A percentile compares a stretch with the other conserved stretches of the same genome.
phyloP scores from a whole-genome alignment of 306 rosid genomes.

The Cicer judaicum region DNA sequence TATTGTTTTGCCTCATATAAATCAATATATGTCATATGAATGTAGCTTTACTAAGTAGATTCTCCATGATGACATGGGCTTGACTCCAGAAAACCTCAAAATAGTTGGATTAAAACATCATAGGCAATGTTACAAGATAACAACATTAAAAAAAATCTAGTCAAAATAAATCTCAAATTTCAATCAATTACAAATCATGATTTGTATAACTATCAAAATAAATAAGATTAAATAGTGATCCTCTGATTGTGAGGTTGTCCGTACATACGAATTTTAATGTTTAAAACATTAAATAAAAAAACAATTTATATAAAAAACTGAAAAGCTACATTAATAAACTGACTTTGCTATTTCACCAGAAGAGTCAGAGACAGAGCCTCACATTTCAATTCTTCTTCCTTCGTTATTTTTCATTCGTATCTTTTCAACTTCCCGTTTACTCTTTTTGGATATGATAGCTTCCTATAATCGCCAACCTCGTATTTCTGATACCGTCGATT shows the following conservation, averaged over 20 bases:
- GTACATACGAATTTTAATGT: too few species aligned
- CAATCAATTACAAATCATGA: too few species aligned
- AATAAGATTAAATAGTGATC: too few species aligned
- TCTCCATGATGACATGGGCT: slow-evolving; percentile 73
- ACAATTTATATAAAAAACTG: too few species aligned
- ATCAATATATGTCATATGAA: slow-evolving; percentile 58
- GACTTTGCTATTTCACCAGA: not conserved
- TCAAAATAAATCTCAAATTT: too few species aligned
- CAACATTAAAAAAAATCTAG: not conserved
- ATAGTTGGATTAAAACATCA: slow-evolving; percentile 59
- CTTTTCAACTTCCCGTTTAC: not conserved
- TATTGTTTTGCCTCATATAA: slow-evolving; percentile 47
- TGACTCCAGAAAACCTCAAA: slow-evolving; percentile 64
- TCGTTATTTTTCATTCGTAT: not conserved
- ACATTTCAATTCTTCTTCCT: not conserved
- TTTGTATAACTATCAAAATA: too few species aligned
- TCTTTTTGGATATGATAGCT: slow-evolving; percentile 59
- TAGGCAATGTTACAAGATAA: not conserved
- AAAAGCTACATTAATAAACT: slow-evolving; percentile 44
- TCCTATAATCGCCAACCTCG: slow-evolving; percentile 37
- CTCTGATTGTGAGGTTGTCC: too few species aligned
- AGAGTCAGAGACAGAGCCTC: not conserved
- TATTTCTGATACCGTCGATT: slow-evolving; percentile 61
- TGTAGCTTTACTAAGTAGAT: slow-evolving; percentile 75
- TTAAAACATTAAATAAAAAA: too few species aligned